Base-by-base conservation (phyloP, 2,329 filamentous ascomycete species). In the Penicillium sp. region DNA sequence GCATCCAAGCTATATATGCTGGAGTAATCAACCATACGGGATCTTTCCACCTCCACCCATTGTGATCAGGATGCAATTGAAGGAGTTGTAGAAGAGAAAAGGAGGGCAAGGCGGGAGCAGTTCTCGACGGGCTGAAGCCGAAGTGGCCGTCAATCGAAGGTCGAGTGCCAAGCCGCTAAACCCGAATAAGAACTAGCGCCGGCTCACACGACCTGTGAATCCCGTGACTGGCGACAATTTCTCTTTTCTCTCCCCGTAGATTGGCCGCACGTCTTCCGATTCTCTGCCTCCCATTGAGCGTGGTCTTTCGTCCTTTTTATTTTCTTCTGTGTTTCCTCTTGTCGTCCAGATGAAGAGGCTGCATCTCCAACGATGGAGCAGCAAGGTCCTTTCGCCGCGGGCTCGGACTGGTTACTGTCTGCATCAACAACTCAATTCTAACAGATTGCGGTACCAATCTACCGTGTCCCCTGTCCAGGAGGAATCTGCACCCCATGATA, bases 1-100 rank as follows among this genome's bases (percentile, higher is more conserved):
- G 66, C 46, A 44, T 44, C 32, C 37, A 38, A 20, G 38, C 25
- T 23, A 20, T 28, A 48, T 38, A 33, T 41, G 52, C 54, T 49
- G 72, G 75, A 79, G 72, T 73, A 75, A 15, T 41, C 25, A 33
- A 20, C 68, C 79, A 64, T 79, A 87, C 81, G 82, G 81, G 61
- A 88, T 80, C 75, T 87, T 87, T 73, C 82, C 85, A 78, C 90
- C 89, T 76, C 88, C 88, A 77, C 87, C 87, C 86, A 76, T 76
- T 54, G 64, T 71, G 66, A 62, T 47, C 46, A 54, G 55, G 49
- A 58, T 57, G 54, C 54, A 49, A 57, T 63, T 55, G 53, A 55
- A 51, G 47, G 48, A 51, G 50, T 52, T 61, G 47, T 56, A 58
- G 50, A 47, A 52, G 45, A 43, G 24, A 44, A 57, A 61, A 54